phyloP scores from a whole-genome alignment of 352 stramenopile species.

The Phytophthora ohioensis region DNA sequence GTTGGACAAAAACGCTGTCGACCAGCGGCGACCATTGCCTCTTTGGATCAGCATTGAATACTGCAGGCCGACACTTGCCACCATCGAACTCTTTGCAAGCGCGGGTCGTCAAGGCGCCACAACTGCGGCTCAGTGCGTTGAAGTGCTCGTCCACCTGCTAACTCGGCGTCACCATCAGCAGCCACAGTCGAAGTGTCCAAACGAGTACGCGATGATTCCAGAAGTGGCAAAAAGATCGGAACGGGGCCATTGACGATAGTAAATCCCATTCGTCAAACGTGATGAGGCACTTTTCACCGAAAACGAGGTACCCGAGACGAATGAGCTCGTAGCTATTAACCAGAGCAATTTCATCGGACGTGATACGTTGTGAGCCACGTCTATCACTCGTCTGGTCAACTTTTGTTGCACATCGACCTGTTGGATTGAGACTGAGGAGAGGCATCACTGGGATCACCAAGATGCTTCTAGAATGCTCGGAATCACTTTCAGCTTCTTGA shows the following conservation, averaged over 20 bases:
- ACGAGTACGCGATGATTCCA: constrained; percentile 40
- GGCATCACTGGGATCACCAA: neutral
- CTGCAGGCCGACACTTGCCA: constrained; percentile 21
- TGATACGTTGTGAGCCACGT: no score
- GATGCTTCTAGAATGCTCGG: neutral
- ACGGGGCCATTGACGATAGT: constrained; percentile 17
- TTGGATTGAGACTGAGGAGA: no score
- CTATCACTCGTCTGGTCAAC: no score
- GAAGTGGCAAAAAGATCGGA: constrained; percentile 23
- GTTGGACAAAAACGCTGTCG: neutral
- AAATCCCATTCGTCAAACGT: constrained; percentile 35
- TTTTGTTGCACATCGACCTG: no score
- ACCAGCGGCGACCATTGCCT: neutral
- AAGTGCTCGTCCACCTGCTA: constrained; percentile 1
- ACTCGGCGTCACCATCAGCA: constrained; percentile 5
- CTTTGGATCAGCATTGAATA: constrained; percentile 16
- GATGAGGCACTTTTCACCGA: constrained; percentile 5
- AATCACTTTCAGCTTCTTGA: neutral
- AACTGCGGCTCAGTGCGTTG: constrained; percentile 10
- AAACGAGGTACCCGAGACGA: constrained; percentile 35
- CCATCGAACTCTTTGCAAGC: constrained; percentile 18
- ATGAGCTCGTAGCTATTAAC: constrained; percentile 43
- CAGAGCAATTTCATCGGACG: constrained; percentile 3
- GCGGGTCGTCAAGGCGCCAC: constrained; percentile 28
- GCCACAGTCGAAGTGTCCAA: constrained; percentile 12